Evolutionary conservation across 176 grass and related monocot genomes (phyloP).

Genomic region (Oryza meridionalis): DNA sequence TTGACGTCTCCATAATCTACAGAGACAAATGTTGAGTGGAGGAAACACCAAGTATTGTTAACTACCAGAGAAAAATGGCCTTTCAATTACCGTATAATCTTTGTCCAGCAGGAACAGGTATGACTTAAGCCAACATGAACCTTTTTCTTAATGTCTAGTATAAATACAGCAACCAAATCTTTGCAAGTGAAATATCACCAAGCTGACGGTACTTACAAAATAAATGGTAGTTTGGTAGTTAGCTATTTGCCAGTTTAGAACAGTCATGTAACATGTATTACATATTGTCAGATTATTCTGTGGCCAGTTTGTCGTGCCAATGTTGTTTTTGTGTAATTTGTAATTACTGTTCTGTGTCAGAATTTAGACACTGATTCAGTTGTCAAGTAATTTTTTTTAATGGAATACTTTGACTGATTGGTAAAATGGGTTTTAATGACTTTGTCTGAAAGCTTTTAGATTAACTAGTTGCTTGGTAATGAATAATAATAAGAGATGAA

Average conservation of each 20-base stretch:
- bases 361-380: constrained; percentile 1
- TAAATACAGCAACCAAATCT: constrained; percentile 6
- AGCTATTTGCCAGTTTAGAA: constrained; percentile 6
- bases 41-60: not conserved
- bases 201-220: not conserved
- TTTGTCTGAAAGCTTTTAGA: constrained; percentile 18
- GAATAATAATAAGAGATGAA: not conserved
- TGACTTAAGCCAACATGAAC: not conserved
- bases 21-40: constrained; percentile 6
- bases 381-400: constrained; percentile 18
- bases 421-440: not conserved
- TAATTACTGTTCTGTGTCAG: constrained; percentile 26
- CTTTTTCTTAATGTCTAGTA: constrained; percentile 10
- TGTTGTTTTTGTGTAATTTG: constrained; percentile 24
- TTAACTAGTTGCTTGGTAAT: constrained; percentile 26
- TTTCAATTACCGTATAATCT: constrained; percentile 5
- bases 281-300: constrained; percentile 31
- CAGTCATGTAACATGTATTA: constrained; percentile 18
- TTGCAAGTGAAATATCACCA: not conserved
- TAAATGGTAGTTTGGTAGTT: not conserved
- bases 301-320: not conserved
- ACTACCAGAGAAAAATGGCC: not conserved
- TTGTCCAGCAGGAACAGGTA: constrained; percentile 40
- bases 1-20: constrained; percentile 11
- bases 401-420: constrained; percentile 24